phyloP scores from a whole-genome alignment of 1,284 basidiomycete genomes.

The Heterobasidion occidentale region DNA sequence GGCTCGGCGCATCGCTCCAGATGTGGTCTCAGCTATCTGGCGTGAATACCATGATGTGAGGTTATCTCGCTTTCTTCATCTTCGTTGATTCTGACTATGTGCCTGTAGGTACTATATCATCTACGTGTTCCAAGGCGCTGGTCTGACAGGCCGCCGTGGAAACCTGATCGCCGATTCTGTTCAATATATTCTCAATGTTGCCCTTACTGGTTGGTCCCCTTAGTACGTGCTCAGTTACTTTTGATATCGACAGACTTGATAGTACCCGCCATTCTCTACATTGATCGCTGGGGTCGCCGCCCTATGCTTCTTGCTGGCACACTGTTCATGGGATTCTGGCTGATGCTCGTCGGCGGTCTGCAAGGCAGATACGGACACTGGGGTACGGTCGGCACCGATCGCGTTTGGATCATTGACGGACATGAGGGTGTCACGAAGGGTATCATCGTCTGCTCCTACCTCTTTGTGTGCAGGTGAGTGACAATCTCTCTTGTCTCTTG shows the following conservation, averaged over 20 bases:
- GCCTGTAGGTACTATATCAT: conserved; percentile 58
- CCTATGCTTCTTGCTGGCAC: conserved; percentile 65
- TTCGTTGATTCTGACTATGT: neutral
- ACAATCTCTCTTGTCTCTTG: neutral
- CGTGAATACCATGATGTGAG: conserved; percentile 59
- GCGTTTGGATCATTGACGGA: conserved; percentile 56
- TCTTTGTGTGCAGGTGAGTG: conserved; percentile 50
- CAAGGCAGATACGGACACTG: conserved; percentile 62
- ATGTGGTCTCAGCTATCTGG: conserved; percentile 42
- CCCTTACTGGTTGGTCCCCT: conserved; percentile 34
- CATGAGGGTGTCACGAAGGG: conserved; percentile 52
- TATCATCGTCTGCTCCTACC: conserved; percentile 70
- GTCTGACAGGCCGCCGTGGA: conserved; percentile 59
- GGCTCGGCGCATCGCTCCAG: conserved; percentile 33
- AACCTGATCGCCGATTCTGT: conserved; percentile 71
- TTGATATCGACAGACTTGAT: neutral
- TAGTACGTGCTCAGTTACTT: neutral
- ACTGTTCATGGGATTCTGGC: conserved; percentile 65
- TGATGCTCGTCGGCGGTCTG: conserved; percentile 70
- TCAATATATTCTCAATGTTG: conserved; percentile 73
- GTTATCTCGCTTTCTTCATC: conserved; percentile 1
- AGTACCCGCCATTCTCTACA: conserved; percentile 69
- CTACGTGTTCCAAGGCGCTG: conserved; percentile 72
- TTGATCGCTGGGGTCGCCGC: conserved; percentile 75
- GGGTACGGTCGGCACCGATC: conserved; percentile 33